Evolutionary conservation across 208 protist species (phyloP), one percentile per base, ranked within the genome.

Genomic region (Trichomonas tenax): DNA sequence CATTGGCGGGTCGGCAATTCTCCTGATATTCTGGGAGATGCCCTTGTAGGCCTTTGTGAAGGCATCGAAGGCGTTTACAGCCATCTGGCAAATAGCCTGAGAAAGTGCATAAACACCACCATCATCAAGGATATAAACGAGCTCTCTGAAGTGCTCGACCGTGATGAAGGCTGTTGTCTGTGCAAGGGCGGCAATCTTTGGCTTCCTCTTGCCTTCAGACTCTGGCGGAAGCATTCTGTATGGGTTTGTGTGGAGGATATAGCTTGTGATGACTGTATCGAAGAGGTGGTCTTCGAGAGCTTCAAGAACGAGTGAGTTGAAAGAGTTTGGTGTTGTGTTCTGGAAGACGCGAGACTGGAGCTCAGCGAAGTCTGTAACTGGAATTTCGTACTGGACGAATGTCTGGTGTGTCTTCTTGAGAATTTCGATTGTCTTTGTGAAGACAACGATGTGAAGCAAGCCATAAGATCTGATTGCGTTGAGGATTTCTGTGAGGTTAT

Each of bases 71-170:
- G 44, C 15, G 41, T 48, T 9, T 17, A 14, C 44, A 58, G 44
- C 36, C 0, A 8, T 49, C 14, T n/a, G 0, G 14, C 44, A 26
- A n/a, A 93, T 34, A 38, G 11, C 44, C 17, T 93, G 40, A 17
- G 31, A 9, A 34, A 93, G 17, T 10, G 44, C 26, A 15, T 26
- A 48, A 51, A 93, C 44, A 17, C 40, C 40, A 36, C 86, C 86
- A 38, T 48, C 44, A 51, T 93, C 86, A 48, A 93, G 17, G 36
- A 93, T 34, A 26, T 34, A 38, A 4, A 93, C 41, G 0, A 40
- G 17, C 51, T 93, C 86, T 93, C 86, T 48, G 44, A 93, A 93
- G 44, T 93, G 86, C 15, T 93, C 86, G n/a, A 93, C 86, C 1
- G 86, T 38, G 26, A 40, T 41, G 14, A 93, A 51, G 14, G 26